A percentile compares a stretch with the other conserved stretches of the same genome.
phyloP scores from a whole-genome alignment of 257 asterid species.

The Salvia hispanica region DNA sequence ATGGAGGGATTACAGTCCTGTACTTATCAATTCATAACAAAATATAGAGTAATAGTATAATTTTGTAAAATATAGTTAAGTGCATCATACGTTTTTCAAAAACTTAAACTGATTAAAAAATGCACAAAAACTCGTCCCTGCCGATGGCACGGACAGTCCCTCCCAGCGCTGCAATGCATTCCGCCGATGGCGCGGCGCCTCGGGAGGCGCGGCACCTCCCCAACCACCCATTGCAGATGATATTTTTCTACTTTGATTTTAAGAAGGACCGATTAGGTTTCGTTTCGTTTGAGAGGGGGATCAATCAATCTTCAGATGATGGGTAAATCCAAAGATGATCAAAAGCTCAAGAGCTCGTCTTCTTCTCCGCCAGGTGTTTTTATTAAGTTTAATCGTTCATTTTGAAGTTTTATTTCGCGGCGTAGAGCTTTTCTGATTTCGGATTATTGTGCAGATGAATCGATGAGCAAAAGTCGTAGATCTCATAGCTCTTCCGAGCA shows the following conservation, averaged over 20 bases:
- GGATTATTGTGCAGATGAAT: conserved; percentile 42
- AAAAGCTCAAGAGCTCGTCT: conserved; percentile 47
- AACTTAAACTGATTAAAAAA: too few species aligned
- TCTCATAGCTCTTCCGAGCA: conserved; percentile 53
- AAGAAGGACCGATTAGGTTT: conserved; percentile 22
- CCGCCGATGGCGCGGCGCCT: too few species aligned
- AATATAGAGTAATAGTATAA: too few species aligned
- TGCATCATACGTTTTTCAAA: too few species aligned
- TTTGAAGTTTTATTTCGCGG: neutral
- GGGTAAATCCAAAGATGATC: conserved; percentile 52
- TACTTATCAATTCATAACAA: too few species aligned
- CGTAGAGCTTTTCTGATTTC: neutral
- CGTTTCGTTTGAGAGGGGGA: conserved; percentile 30
- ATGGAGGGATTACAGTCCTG: too few species aligned
- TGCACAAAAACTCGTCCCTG: too few species aligned
- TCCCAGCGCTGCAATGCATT: too few species aligned
- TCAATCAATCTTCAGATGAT: conserved; percentile 32
- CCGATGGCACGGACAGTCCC: too few species aligned
- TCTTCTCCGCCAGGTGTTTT: conserved; percentile 36
- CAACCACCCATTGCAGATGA: too few species aligned
- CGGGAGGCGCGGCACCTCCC: too few species aligned
- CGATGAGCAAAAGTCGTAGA: conserved; percentile 41
- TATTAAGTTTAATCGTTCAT: neutral
- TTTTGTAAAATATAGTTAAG: too few species aligned
- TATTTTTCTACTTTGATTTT: neutral